Base-by-base conservation (phyloP, 306 rosid genomes). In the Pyrus communis region DNA sequence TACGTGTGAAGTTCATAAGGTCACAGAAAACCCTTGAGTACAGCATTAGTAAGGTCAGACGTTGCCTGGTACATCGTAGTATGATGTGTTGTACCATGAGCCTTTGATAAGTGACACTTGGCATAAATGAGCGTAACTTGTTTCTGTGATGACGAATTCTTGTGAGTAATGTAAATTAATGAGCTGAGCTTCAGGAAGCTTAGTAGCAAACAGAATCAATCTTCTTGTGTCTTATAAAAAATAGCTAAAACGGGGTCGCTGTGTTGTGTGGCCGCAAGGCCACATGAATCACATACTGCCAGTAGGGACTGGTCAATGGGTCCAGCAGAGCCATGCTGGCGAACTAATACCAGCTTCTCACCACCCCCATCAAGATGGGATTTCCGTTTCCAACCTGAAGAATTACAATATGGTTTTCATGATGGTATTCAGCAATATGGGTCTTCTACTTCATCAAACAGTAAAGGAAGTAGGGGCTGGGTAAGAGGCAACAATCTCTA, bases 261-360 rank as follows among this genome's bases (percentile, higher is more conserved):
- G 80, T 95, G 97, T 89, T 95, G 97, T 91, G 97, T 95, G 97
- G 98, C 98, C 86, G 86, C 99, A 74, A 91, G 99, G 97, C 97
- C 97, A 88, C 99, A 92, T 89, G 97, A 93, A 78, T 89, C 97
- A 27, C 89, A 82, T 84, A 84, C 99, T 4, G 88, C 87, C 82
- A 91, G 91, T 83, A 76, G 92, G 92, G 97, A 92, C 67, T 95
- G 99, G 97, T 92, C 99, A 11, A 31, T 92, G 84, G 99, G 89
- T 70, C 91, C 97, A 22, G 86, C 86, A 7, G 97, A 95, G 79
- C 97, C 98, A 25, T 92, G 88, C 76, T 95, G 99, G 99, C 89
- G 80, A 70, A 95, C 97, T 4, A 95, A 95, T 82, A 84, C 98
- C 2, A 95, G 99, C 84, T 90, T 86, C 66, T 90, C 95, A 9